Conservation (phyloP, 2,329 filamentous ascomycete genomes). For the Fusarium humuli region DNA sequence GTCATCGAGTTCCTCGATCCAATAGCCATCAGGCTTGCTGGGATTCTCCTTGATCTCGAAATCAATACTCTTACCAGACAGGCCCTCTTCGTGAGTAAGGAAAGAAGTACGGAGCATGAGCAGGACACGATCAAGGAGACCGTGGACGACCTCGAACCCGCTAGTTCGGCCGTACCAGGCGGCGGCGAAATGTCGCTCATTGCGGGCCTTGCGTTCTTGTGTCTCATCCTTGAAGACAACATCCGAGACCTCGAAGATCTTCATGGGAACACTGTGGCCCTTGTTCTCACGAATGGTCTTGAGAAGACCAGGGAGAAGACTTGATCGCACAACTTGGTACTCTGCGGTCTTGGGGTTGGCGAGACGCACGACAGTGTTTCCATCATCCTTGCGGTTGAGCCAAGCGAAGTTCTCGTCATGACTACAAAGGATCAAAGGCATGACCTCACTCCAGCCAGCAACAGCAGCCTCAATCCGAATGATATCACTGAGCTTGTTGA, state of each 20-base stretch:
- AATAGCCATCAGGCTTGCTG: constrained; percentile 79
- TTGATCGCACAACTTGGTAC: constrained; percentile 93
- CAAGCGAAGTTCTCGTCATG: constrained; percentile 98
- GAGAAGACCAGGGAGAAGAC: constrained; percentile 84
- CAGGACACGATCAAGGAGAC: constrained; percentile 90
- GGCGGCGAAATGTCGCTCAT: constrained; percentile 95
- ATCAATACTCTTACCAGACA: constrained; percentile 63
- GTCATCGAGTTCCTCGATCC: constrained; percentile 93
- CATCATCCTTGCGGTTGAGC: constrained; percentile 91
- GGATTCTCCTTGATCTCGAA: constrained; percentile 66
- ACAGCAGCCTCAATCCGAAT: constrained; percentile 89
- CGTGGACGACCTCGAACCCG: constrained; percentile 96
- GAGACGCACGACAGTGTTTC: constrained; percentile 82
- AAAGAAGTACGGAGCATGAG: constrained; percentile 90
- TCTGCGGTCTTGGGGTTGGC: constrained; percentile 94
- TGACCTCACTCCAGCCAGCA: constrained; percentile 95
- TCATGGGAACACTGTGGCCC: constrained; percentile 86
- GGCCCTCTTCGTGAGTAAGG: constrained; percentile 78
- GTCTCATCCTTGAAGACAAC: constrained; percentile 89
- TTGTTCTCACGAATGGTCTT: constrained; percentile 97
- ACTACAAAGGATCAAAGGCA: constrained; percentile 95
- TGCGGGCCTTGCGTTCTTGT: constrained; percentile 86
- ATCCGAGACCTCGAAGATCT: constrained; percentile 91
- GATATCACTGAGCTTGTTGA: constrained; percentile 97
- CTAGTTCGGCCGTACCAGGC: constrained; percentile 94